Evolutionary conservation across 805 yeast species (phyloP), one percentile per base, ranked within the genome.

Genomic region (Sugiyamaella lignohabitans): DNA sequence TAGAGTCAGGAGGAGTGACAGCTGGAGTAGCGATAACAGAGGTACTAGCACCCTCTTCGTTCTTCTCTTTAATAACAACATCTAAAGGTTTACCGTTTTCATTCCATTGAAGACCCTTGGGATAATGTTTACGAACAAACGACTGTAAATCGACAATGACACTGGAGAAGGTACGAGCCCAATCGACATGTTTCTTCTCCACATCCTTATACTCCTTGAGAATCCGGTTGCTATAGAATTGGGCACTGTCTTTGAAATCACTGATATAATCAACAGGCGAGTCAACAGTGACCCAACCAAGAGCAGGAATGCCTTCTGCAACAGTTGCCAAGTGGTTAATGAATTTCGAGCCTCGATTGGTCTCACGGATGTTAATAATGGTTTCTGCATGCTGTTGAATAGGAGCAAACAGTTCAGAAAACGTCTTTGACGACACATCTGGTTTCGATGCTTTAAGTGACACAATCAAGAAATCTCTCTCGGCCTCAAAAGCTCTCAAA

Each of bases 141-240:
- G 65, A 70, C 59, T 78, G 81, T 59, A 93, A 75, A 1, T 75
- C 82, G 51, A 81, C 87, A 61, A 87, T 80, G 19, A 87, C 67
- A 21, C 70, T 64, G 57, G 78, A 66, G 60, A 79, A 86, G 14
- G 65, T 59, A 52, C 80, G 79, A 35, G 84, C 96, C 98, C 98
- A 93, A 48, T 82, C 84, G 21, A 75, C 81, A 42, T 86, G 86
- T 46, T 69, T 70, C 35, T 76, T 71, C 56, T 84, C 88, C 42
- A 76, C 68, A 17, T 82, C 95, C 65, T 77, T 87, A 69, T 69
- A 80, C 51, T 87, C 96, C 66, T 89, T 89, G 63, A 89, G 67
- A 38, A 91, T 82, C 57, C 95, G 78, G 68, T 93, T 89, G 8
- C 95, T 77, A 88, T 97, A 93, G 68, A 93, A 93, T 63, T 84